Evolutionary conservation across 495 filamentous ascomycete species (phyloP).

Genomic region (Aspergillus haitiensis): DNA sequence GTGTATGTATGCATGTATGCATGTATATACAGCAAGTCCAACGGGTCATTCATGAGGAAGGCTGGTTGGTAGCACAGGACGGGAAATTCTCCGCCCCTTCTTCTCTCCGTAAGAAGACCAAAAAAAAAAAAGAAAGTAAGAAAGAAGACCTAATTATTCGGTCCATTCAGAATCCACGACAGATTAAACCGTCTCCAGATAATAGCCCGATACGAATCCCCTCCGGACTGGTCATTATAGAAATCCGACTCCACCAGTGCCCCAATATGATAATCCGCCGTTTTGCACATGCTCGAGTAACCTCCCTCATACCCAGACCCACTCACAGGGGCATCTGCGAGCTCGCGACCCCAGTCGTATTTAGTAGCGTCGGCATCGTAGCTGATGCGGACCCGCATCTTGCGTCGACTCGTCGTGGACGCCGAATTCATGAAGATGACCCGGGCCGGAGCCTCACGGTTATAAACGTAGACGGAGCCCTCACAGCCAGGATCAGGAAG

Average conservation of each 20-base stretch:
- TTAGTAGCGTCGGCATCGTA: conserved; percentile 10
- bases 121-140: not conserved
- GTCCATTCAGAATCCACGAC: conserved; percentile 17
- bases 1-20: not conserved
- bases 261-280: conserved; percentile 10
- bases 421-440: conserved; percentile 13
- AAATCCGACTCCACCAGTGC: conserved; percentile 12
- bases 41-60: no score
- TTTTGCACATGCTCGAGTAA: conserved; percentile 15
- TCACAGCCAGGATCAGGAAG: conserved; percentile 11
- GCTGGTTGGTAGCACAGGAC: no score
- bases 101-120: not conserved
- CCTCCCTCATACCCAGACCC: conserved; percentile 10
- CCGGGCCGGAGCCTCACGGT: not conserved
- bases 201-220: conserved; percentile 9
- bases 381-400: conserved; percentile 8
- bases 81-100: no score
- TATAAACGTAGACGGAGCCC: conserved; percentile 6
- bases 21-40: not conserved
- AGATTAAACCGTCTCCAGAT: conserved; percentile 14
- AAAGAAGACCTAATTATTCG: conserved; percentile 2
- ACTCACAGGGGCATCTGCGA: conserved; percentile 2
- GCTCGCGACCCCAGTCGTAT: conserved; percentile 6
- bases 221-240: conserved; percentile 10
- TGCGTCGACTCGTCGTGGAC: not conserved